Percentiles rank a stretch among this genome's conserved stretches.
Conservation (phyloP, 2,329 filamentous ascomycete genomes). For the Clarireedia monteithiana region DNA sequence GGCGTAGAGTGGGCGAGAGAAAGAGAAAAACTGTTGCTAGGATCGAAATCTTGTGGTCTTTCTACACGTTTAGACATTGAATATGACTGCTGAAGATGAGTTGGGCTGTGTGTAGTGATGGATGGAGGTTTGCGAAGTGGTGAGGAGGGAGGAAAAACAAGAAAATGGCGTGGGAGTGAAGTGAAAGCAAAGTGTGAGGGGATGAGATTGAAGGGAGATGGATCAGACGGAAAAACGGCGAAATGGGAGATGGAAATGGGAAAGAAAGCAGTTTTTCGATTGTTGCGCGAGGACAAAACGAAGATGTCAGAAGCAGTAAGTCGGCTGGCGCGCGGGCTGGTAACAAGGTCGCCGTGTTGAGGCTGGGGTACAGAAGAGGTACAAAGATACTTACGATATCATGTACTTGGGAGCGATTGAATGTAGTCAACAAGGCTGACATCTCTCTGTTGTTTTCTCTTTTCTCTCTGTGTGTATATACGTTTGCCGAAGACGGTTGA, state of each 20-base stretch:
- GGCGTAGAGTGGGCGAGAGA: constrained; percentile 17
- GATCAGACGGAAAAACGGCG: background rate
- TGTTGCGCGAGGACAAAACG: background rate
- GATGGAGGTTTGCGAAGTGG: constrained; percentile 8
- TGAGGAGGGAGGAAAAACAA: background rate
- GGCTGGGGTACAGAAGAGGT: constrained; percentile 24
- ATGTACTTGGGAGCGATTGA: constrained; percentile 20
- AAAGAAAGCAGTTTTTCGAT: constrained; percentile 1
- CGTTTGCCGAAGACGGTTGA: constrained; percentile 13
- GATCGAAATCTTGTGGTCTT: constrained; percentile 18
- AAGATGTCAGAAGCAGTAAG: constrained; percentile 4
- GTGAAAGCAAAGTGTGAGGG: background rate
- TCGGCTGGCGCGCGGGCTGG: constrained; percentile 23
- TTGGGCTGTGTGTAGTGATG: constrained; percentile 4
- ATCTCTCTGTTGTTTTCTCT: constrained; percentile 21
- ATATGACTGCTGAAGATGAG: constrained; percentile 10
- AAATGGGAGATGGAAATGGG: constrained; percentile 1
- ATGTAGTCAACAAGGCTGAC: constrained; percentile 22
- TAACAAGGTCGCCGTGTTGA: constrained; percentile 19
- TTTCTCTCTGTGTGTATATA: constrained; percentile 15
- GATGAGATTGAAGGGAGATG: background rate
- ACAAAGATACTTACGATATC: constrained; percentile 25
- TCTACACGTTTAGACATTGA: constrained; percentile 28
- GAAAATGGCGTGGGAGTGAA: background rate
- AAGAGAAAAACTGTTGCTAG: constrained; percentile 16